Conservation (phyloP, 805 yeast genomes). For the Kluyveromyces dobzhanskii region DNA sequence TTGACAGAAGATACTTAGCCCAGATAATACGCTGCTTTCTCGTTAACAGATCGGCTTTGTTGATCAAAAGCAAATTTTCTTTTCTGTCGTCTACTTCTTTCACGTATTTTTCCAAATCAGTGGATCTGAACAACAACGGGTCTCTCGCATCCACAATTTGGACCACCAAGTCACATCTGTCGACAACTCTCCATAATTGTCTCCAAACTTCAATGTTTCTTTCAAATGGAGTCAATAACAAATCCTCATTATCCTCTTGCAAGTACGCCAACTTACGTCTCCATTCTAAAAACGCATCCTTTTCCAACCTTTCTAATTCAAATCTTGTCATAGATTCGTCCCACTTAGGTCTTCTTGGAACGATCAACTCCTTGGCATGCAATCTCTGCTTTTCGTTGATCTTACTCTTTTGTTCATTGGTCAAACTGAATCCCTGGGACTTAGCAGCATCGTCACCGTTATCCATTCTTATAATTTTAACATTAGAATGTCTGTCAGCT, state of each 20-base stretch:
- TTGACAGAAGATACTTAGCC: conserved; percentile 72
- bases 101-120: conserved; percentile 80
- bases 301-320: conserved; percentile 80
- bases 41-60: conserved; percentile 86
- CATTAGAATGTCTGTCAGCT: conserved; percentile 77
- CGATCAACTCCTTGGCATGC: conserved; percentile 64
- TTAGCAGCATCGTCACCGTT: conserved; percentile 31
- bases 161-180: conserved; percentile 86
- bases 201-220: conserved; percentile 97
- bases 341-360: conserved; percentile 95
- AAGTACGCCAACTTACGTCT: conserved; percentile 79
- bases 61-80: conserved; percentile 73
- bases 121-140: conserved; percentile 82
- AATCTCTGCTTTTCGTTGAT: conserved; percentile 55
- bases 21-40: conserved; percentile 70
- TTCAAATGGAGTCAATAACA: conserved; percentile 91
- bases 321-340: conserved; percentile 55
- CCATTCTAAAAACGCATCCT: conserved; percentile 89
- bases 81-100: conserved; percentile 67
- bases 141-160: conserved; percentile 97
- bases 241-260: conserved; percentile 70
- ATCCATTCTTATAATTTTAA: conserved; percentile 75
- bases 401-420: conserved; percentile 56
- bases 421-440: conserved; percentile 51
- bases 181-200: conserved; percentile 96